Evolutionary conservation across 1,284 basidiomycete genomes (phyloP), one percentile per base, ranked within the genome.

Genomic region (Heimioporus retisporus): DNA sequence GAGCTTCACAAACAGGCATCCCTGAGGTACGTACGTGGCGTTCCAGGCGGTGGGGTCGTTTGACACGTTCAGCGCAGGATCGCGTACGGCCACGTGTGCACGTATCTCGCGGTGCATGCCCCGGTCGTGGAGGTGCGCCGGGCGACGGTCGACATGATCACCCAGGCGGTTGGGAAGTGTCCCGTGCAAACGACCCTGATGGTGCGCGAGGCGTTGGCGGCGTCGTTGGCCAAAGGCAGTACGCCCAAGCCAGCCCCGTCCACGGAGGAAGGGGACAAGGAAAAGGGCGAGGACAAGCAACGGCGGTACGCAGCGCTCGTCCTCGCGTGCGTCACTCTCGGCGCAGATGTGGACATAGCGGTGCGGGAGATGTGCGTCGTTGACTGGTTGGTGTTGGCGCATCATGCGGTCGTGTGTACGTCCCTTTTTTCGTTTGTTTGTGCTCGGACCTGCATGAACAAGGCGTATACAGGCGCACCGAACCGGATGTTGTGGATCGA

Each of bases 401-500:
- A 97, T 78, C 95, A 97, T 79, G 85, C 88, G 8, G 80, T 85
- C 18, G 83, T 94, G 55, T 88, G 93, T 90, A 73, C 61, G 85
- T 81, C 51, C 19, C 7, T 15, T 13, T 3, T 13, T 43, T 18
- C 23, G 72, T 23, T 18, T 6, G 19, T 18, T 23, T 7, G 21
- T 4, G 15, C 21, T 15, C 15, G 21, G 14, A 21, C 23, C 31
- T 46, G 48, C 15, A 43, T 15, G 16, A 46, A 11, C 21, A 6
- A 55, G 53, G 50, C 31, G 23, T 0, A 16, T 53, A 43, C 59
- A 90, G 90, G 84, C 67, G 84, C 82, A 23, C 81, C 83, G 16
- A 85, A 88, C 13, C 85, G 88, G 28, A 88, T 90, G 65, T 86
- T 90, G 2, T 98, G 96, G 96, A 93, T 97, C 68, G 94, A 96